A percentile compares a stretch with the other conserved stretches of the same genome.
Conservation (phyloP, 2,329 filamentous ascomycete species). For the Ophiostoma pallidulum region DNA sequence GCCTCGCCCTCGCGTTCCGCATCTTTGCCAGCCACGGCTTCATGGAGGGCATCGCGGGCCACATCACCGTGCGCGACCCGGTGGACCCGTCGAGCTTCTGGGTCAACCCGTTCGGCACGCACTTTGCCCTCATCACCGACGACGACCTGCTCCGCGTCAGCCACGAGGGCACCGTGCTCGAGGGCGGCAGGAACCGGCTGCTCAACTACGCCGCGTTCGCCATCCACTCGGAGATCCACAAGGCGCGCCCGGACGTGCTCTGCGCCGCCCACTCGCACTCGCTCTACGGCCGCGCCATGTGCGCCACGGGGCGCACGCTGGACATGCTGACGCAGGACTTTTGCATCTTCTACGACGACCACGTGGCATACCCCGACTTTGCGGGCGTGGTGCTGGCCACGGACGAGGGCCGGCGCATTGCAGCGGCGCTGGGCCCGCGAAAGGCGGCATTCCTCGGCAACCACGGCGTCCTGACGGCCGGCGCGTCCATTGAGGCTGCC, state of each 20-base stretch:
- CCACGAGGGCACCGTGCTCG: slow-evolving; percentile 49
- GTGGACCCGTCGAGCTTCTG: slow-evolving; percentile 51
- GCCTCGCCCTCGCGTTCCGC: slow-evolving; percentile 45
- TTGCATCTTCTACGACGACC: slow-evolving; percentile 48
- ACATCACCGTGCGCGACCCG: slow-evolving; percentile 52
- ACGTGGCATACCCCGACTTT: slow-evolving; percentile 36
- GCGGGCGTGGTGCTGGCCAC: slow-evolving; percentile 42
- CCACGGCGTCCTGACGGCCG: slow-evolving; percentile 45
- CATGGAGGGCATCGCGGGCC: slow-evolving; percentile 53
- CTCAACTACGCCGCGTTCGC: slow-evolving; percentile 23
- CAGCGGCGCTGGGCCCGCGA: slow-evolving; percentile 34
- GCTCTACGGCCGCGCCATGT: slow-evolving; percentile 49
- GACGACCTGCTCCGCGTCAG: slow-evolving; percentile 56
- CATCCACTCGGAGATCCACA: slow-evolving; percentile 38
- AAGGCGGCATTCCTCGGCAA: slow-evolving; percentile 47
- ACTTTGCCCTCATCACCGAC: slow-evolving; percentile 51
- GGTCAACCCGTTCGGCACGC: slow-evolving; percentile 55
- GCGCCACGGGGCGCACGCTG: slow-evolving; percentile 48
- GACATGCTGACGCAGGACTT: slow-evolving; percentile 59
- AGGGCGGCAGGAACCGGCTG: slow-evolving; percentile 37
- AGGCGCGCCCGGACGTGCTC: slow-evolving; percentile 42
- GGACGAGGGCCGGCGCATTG: slow-evolving; percentile 42
- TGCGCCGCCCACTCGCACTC: slow-evolving; percentile 47
- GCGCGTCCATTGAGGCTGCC: slow-evolving; percentile 38
- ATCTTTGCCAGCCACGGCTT: slow-evolving; percentile 47